Evolutionary conservation across 257 asterid genomes (phyloP), one percentile per base, ranked within the genome.

Genomic region (Solanum medicagineum): DNA sequence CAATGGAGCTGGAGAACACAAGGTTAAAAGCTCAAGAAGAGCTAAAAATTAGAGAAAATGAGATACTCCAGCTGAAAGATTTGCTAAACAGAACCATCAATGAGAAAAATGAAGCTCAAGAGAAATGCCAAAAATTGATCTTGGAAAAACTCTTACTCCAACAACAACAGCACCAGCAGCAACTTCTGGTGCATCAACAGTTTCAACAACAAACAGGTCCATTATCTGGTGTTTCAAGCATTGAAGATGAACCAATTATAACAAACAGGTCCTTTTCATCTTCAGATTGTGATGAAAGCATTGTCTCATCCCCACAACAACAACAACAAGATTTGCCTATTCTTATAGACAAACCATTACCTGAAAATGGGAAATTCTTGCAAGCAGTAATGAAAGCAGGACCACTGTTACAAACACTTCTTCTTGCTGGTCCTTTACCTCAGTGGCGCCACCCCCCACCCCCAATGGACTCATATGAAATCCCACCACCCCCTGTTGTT

Each of bases 401-500:
- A 20, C 99, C 99, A 8, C 91, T 96, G 12, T 92, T 96, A 14
- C 98, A 96, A 84, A 93, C 95, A n/a, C 94, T 94, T 80, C 90
- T 96, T 81, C 91, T 96, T 65, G 96, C 98, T 59, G 99, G 99
- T 5, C 98, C 98, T 16, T 90, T 96, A 56, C 99, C 99, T 3
- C 95, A 90, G 91, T 96, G 99, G 99, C 94, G 98, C 92, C 98
- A 94, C 94, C 99, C 98, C 24, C 99, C 99, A 22, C 98, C 99
- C 36, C 97, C 97, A 5, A 91, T 96, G 5, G 97, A 94, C 45
- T 40, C 93, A 19, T 88, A 89, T 56, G 96, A 93, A 83, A 94
- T 94, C 85, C 99, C 99, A 11, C 92, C 95, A 1, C 97, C 98
- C n/a, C 97, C 99, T 32, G 89, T 92, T 80, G 85, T 60, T 19